These are phyloP conservation scores for Nepenthes alata DNA, from an alignment of 179 eudicot species.

Conservation along the genomic window DNA sequence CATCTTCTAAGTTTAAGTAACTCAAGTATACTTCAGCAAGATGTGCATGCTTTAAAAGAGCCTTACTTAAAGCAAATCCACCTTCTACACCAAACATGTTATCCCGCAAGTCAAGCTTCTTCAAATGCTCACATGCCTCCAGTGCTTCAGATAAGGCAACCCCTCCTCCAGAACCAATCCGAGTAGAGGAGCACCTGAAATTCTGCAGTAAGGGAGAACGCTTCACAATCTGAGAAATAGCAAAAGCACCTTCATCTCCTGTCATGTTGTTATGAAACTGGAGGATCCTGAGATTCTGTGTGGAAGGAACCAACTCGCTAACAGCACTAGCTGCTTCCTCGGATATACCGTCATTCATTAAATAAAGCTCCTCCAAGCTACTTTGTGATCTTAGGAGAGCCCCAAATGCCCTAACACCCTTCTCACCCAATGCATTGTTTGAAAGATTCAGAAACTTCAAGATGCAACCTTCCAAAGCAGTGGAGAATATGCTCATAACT, in stretches of 20 bases:
- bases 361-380: conserved; percentile 49
- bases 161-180: conserved; percentile 56
- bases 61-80: conserved; percentile 40
- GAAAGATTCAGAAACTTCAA: conserved; percentile 48
- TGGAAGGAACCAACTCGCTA: conserved; percentile 51
- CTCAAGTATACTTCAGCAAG: conserved; percentile 44
- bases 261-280: conserved; percentile 73
- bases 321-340: conserved; percentile 66
- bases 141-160: conserved; percentile 48
- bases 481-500: conserved; percentile 54
- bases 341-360: conserved; percentile 68
- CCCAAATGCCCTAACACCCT: conserved; percentile 63
- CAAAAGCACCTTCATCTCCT: conserved; percentile 64
- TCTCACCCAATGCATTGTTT: conserved; percentile 63
- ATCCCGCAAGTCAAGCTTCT: conserved; percentile 55
- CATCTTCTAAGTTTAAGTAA: conserved; percentile 52
- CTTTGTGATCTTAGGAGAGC: conserved; percentile 38
- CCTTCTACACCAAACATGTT: conserved; percentile 68
- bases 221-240: conserved; percentile 43
- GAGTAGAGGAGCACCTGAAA: conserved; percentile 61
- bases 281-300: conserved; percentile 45
- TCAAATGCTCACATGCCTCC: conserved; percentile 26
- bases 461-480: conserved; percentile 44
- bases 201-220: conserved; percentile 45
- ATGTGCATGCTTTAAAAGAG: conserved; percentile 26